phyloP scores from a whole-genome alignment of 495 filamentous ascomycete species.

The Neurospora sp. region DNA sequence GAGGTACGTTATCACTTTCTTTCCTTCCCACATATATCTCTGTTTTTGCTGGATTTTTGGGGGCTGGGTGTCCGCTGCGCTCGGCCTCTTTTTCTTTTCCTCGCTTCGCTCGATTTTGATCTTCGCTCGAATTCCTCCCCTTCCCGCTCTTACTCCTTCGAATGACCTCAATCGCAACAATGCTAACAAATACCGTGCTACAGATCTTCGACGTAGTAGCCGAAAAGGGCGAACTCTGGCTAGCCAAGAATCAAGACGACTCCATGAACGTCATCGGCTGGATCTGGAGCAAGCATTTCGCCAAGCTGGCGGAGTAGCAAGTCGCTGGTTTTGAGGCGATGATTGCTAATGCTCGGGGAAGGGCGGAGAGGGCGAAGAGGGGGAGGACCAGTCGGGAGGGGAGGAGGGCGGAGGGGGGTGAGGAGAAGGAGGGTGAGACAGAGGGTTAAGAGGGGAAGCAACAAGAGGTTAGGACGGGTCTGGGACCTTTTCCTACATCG shows the following conservation, averaged over 20 bases:
- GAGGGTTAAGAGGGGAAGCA: no score
- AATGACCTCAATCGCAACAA: neutral
- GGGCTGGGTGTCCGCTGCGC: slow-evolving; percentile 63
- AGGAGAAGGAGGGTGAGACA: no score
- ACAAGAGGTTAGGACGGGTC: no score
- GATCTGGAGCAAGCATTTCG: slow-evolving; percentile 99
- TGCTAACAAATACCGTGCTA: neutral
- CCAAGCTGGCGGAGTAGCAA: slow-evolving; percentile 53
- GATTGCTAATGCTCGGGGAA: neutral
- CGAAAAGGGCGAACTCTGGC: slow-evolving; percentile 95
- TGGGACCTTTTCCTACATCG: no score
- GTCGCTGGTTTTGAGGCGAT: neutral
- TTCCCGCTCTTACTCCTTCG: neutral
- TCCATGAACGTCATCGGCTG: slow-evolving; percentile 67
- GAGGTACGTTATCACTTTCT: slow-evolving; percentile 44
- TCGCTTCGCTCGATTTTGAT: slow-evolving; percentile 4
- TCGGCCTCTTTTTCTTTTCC: neutral
- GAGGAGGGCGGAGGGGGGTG: neutral
- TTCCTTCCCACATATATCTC: neutral
- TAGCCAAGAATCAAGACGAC: slow-evolving; percentile 95
- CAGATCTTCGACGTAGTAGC: slow-evolving; percentile 82
- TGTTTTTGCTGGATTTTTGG: slow-evolving; percentile 44
- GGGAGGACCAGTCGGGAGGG: neutral
- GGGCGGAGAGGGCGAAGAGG: neutral
- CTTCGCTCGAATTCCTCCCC: no score